phyloP scores from a whole-genome alignment of 257 asterid genomes.

The Solanum rostratum region DNA sequence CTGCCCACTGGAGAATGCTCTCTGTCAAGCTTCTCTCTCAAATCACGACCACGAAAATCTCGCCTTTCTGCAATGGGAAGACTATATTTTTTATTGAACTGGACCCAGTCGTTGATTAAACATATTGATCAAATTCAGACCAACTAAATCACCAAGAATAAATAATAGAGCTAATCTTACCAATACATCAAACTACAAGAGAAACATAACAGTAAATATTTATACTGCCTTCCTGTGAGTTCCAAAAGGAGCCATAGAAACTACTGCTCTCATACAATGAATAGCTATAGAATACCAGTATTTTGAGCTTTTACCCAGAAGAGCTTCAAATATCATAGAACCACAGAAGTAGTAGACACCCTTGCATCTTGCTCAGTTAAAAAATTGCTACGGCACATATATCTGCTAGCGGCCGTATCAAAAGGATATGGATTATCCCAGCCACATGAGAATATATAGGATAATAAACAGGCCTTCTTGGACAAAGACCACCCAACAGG shows the following conservation, averaged over 20 bases:
- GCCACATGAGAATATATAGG: conserved; percentile 21
- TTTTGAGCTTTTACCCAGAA: conserved; percentile 29
- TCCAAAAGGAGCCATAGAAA: conserved; percentile 51
- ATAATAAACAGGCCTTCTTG: conserved; percentile 11
- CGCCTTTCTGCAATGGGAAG: conserved; percentile 45
- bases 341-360: conserved; percentile 40
- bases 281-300: conserved; percentile 41
- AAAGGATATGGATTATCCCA: conserved; percentile 20
- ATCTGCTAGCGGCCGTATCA: conserved; percentile 32
- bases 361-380: conserved; percentile 31
- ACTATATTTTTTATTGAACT: conserved; percentile 5
- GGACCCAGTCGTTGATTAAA: not conserved
- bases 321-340: conserved; percentile 42
- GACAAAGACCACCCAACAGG: conserved; percentile 27
- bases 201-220: conserved; percentile 50
- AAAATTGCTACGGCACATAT: conserved; percentile 24
- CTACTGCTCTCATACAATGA: conserved; percentile 36
- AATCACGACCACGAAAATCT: conserved; percentile 52
- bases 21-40: conserved; percentile 73
- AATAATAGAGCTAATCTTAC: conserved; percentile 45
- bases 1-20: conserved; percentile 54
- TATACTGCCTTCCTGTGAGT: conserved; percentile 53
- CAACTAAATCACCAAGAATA: conserved; percentile 15
- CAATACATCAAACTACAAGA: conserved; percentile 43
- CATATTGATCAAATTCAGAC: conserved; percentile 2